Percentiles rank a stretch among this genome's conserved stretches.
Conservation (phyloP, 257 asterid genomes). For the Penstemon barbatus region DNA sequence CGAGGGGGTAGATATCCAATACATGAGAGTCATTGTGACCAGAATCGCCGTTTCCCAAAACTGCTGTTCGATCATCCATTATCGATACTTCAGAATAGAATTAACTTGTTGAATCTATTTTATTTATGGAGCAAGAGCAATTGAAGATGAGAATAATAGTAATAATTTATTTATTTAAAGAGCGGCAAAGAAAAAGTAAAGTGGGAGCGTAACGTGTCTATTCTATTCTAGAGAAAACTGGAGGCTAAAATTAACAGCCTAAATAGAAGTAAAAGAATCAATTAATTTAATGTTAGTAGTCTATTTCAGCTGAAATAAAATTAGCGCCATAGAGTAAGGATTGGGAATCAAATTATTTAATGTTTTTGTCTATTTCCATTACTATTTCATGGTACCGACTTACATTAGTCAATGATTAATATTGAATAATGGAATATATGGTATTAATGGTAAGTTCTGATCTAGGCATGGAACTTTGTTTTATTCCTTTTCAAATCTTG, state of each 20-base stretch:
- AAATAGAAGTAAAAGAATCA: not conserved
- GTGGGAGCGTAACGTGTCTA: constrained; percentile 35
- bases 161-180: not conserved
- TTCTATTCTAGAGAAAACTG: constrained; percentile 28
- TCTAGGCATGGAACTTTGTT: too few species aligned
- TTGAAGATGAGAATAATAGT: not conserved
- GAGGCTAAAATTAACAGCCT: constrained; percentile 20
- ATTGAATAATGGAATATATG: too few species aligned
- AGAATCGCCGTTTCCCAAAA: constrained; percentile 11
- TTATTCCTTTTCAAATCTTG: too few species aligned
- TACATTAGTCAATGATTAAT: not conserved
- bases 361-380: too few species aligned
- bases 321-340: too few species aligned
- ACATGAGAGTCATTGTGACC: constrained; percentile 25
- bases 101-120: not conserved
- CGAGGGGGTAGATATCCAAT: constrained; percentile 74
- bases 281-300: too few species aligned
- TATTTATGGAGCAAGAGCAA: not conserved
- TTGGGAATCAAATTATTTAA: too few species aligned
- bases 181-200: not conserved
- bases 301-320: too few species aligned
- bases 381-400: not conserved
- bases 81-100: not conserved
- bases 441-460: too few species aligned
- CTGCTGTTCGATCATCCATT: constrained; percentile 41